These are phyloP conservation scores for Amanita rubescens DNA, from an alignment of 768 basidiomycete genomes.

Conservation along the genomic window DNA sequence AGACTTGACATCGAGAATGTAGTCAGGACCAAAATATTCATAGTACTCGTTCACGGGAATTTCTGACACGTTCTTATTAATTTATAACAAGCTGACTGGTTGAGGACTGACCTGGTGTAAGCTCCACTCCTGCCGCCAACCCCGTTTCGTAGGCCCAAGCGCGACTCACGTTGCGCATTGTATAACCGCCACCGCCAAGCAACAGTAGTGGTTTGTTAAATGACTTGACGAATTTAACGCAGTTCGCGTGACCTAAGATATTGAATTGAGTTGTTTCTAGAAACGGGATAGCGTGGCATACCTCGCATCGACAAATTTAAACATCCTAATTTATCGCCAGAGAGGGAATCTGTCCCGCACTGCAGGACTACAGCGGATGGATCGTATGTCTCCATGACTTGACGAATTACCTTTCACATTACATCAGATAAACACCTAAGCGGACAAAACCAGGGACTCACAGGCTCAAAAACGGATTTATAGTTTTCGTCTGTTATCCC, in stretches of 20 bases:
- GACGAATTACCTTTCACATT: slow-evolving; percentile 65
- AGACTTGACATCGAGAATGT: slow-evolving; percentile 88
- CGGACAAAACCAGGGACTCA: slow-evolving; percentile 29
- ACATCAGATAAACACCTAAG: background rate
- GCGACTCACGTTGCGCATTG: slow-evolving; percentile 94
- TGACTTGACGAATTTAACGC: slow-evolving; percentile 94
- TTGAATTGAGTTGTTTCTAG: background rate
- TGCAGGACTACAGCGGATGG: slow-evolving; percentile 95
- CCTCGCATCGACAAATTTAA: slow-evolving; percentile 96
- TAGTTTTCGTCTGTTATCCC: slow-evolving; percentile 95
- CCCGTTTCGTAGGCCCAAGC: slow-evolving; percentile 99
- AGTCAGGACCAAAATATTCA: slow-evolving; percentile 98
- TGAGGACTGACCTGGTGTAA: slow-evolving; percentile 58
- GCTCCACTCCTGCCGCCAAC: slow-evolving; percentile 93
- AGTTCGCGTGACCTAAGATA: slow-evolving; percentile 82
- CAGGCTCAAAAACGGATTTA: slow-evolving; percentile 91
- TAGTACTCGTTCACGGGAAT: slow-evolving; percentile 99
- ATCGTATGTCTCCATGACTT: slow-evolving; percentile 92
- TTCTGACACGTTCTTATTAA: slow-evolving; percentile 36
- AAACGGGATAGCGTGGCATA: slow-evolving; percentile 17
- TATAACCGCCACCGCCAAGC: slow-evolving; percentile 96
- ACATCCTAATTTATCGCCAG: slow-evolving; percentile 93
- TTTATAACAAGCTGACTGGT: background rate
- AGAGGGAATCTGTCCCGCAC: slow-evolving; percentile 95
- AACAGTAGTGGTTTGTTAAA: slow-evolving; percentile 92